These are phyloP conservation scores for Silene latifolia DNA, from an alignment of 148 eudicot species.

Conservation along the genomic window DNA sequence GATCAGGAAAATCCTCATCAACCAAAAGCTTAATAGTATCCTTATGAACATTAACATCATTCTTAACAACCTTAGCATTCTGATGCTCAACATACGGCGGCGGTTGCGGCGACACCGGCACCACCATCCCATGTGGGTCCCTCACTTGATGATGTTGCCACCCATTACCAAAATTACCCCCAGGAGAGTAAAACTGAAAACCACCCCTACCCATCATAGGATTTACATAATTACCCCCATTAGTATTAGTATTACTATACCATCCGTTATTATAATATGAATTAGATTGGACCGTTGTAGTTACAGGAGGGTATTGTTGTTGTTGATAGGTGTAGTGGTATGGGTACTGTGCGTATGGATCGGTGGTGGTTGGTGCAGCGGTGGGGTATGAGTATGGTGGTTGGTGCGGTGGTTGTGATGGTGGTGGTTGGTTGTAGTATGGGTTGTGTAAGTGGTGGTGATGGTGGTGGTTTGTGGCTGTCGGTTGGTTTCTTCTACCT, in stretches of 20 bases:
- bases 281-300: not conserved
- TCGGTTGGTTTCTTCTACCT: slow-evolving; percentile 29
- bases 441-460: slow-evolving; percentile 17
- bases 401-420: slow-evolving; percentile 22
- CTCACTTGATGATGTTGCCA: slow-evolving; percentile 32
- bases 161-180: slow-evolving; percentile 28
- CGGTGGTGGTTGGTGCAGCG: slow-evolving; percentile 16
- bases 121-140: slow-evolving; percentile 19
- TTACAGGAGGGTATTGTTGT: not conserved
- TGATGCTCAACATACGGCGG: slow-evolving; percentile 64
- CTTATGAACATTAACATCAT: slow-evolving; percentile 77
- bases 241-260: not conserved
- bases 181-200: slow-evolving; percentile 18
- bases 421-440: slow-evolving; percentile 28
- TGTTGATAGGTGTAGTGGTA: slow-evolving; percentile 11
- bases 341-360: slow-evolving; percentile 13
- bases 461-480: slow-evolving; percentile 14
- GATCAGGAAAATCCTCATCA: slow-evolving; percentile 51
- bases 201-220: slow-evolving; percentile 25
- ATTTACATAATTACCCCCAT: slow-evolving; percentile 29
- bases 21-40: slow-evolving; percentile 51
- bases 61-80: slow-evolving; percentile 71
- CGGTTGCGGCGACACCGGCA: slow-evolving; percentile 18
- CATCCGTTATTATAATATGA: slow-evolving; percentile 17
- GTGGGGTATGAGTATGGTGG: slow-evolving; percentile 22